Evolutionary conservation across 805 yeast species (phyloP), one percentile per base, ranked within the genome.

Genomic region (Clavispora carvajalis): DNA sequence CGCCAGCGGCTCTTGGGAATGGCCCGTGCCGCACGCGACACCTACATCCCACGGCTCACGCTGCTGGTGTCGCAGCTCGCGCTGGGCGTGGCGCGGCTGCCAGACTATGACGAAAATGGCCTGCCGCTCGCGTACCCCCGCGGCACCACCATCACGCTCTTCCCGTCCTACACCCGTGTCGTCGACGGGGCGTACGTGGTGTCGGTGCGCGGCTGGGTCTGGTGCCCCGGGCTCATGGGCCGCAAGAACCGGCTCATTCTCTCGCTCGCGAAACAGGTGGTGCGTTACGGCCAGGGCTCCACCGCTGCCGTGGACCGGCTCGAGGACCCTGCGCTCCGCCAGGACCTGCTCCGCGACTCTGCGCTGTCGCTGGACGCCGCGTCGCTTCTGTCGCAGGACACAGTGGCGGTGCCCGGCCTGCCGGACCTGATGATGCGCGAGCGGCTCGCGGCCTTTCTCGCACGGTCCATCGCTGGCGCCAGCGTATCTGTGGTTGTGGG

Each of bases 121-220:
- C 33, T 28, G 40, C 52, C 53, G n/a, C 19, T 48, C 8, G 34
- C 54, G 17, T 60, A 76, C 19, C 84, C 86, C 0, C 58, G 62
- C 22, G 82, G 82, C 48, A 79, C 88, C 22, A 62, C 73, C 13
- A 71, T 87, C n/a, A 59, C 77, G 2, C 60, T 82, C 6, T 62
- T 58, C 34, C 73, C 73, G 2, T 56, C 67, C 1, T 67, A 67
- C 47, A 60, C 73, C 2, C 49, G 67, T 9, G 76, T 49, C 83
- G 36, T n/a, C 2, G 24, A 12, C 7, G 33, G 29, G 3, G 57
- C 69, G 80, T 69, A 66, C 38, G 77, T 67, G 47, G 74, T 74
- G 29, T 78, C 79, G 25, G 77, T 90, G 3, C 71, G 85, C 33
- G 96, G 96, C 6, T 77, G 85, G 74, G 63, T 84, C 21, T 71